phyloP scores from a whole-genome alignment of 805 yeast genomes.

The Candida mattraensis region DNA sequence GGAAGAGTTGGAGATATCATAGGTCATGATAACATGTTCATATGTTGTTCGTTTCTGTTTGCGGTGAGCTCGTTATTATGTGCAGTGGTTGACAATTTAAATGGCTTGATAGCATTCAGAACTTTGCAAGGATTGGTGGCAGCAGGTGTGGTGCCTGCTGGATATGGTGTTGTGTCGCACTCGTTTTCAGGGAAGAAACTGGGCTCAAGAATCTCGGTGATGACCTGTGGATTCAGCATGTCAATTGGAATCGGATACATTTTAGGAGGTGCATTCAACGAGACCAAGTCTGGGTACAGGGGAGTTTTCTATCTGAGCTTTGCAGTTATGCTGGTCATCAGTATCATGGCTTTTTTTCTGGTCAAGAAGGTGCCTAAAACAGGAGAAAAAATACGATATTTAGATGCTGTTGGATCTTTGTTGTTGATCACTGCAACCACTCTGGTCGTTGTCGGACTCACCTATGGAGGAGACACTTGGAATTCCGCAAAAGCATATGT shows the following conservation, averaged over 20 bases:
- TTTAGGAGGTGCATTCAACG: slow-evolving; percentile 45
- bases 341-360: slow-evolving; percentile 21
- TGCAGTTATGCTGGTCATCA: slow-evolving; percentile 26
- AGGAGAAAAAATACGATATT: slow-evolving; percentile 26
- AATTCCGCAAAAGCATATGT: slow-evolving; percentile 40
- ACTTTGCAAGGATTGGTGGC: slow-evolving; percentile 47
- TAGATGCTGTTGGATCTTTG: slow-evolving; percentile 39
- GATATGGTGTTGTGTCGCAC: slow-evolving; percentile 24
- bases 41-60: slow-evolving; percentile 16
- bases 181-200: slow-evolving; percentile 30
- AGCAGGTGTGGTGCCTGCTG: slow-evolving; percentile 39
- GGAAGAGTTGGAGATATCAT: slow-evolving; percentile 44
- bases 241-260: slow-evolving; percentile 41
- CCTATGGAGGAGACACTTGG: slow-evolving; percentile 48
- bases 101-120: slow-evolving; percentile 40
- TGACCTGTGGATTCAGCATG: slow-evolving; percentile 17
- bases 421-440: slow-evolving; percentile 37
- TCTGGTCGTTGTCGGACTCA: slow-evolving; percentile 43
- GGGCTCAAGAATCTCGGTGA: slow-evolving; percentile 27
- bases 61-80: slow-evolving; percentile 33
- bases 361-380: slow-evolving; percentile 31
- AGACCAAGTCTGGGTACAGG: slow-evolving; percentile 38
- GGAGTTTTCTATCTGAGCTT: slow-evolving; percentile 39
- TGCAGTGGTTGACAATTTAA: slow-evolving; percentile 36
- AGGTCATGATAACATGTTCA: slow-evolving; percentile 37